Percentiles rank a stretch among this genome's conserved stretches.
Evolutionary conservation across 768 basidiomycete genomes (phyloP).

Genomic region (Leccinum obscurum): DNA sequence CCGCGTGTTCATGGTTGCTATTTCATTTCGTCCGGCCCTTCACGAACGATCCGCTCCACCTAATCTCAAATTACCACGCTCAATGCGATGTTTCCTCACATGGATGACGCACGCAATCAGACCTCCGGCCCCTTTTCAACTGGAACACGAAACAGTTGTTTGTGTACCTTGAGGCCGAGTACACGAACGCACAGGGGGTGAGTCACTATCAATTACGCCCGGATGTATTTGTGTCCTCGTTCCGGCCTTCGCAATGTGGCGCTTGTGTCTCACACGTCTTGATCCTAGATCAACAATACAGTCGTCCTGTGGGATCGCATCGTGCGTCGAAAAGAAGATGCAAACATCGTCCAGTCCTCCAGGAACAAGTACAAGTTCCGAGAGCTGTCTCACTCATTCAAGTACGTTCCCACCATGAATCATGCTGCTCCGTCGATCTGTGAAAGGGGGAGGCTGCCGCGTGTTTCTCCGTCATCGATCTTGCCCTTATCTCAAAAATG

Average conservation of each 20-base stretch:
- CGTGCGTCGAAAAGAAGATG: constrained; percentile 76
- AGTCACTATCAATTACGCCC: constrained; percentile 30
- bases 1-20: constrained; percentile 26
- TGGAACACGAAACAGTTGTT: constrained; percentile 99
- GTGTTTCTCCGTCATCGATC: constrained; percentile 21
- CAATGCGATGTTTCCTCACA: constrained; percentile 5
- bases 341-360: constrained; percentile 49
- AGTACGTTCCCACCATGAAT: constrained; percentile 46
- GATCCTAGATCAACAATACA: constrained; percentile 60
- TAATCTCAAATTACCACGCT: constrained; percentile 16
- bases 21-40: constrained; percentile 26
- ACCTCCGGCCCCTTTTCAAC: constrained; percentile 80
- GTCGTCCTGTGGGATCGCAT: constrained; percentile 94
- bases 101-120: constrained; percentile 38
- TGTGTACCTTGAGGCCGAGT: constrained; percentile 84
- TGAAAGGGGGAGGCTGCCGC: constrained; percentile 15
- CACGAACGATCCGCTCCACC: constrained; percentile 15
- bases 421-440: not conserved
- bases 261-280: constrained; percentile 12
- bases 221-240: constrained; percentile 8
- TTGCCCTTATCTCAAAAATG: constrained; percentile 13
- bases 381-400: constrained; percentile 72
- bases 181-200: constrained; percentile 70
- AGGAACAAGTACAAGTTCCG: constrained; percentile 84
- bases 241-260: constrained; percentile 18